Conservation (phyloP, 2,329 filamentous ascomycete genomes). For the Fusarium gaditjirri region DNA sequence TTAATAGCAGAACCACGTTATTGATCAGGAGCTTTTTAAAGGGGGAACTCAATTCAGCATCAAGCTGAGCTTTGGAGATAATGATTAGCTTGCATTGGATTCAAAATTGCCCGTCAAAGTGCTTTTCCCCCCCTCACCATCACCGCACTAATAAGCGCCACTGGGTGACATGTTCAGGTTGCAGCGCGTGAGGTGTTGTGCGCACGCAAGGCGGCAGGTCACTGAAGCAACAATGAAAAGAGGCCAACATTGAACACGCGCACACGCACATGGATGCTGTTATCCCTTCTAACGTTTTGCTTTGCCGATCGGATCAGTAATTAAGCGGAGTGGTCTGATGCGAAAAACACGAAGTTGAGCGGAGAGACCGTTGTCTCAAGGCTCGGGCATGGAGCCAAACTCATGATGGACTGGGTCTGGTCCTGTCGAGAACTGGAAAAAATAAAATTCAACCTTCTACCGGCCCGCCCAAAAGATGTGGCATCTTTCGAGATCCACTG, state of each 20-base stretch:
- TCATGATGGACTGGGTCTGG: neutral
- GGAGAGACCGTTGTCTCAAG: constrained; percentile 9
- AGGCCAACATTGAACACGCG: neutral
- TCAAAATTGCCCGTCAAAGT: neutral
- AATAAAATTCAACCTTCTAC: neutral
- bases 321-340: constrained; percentile 2
- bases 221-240: neutral
- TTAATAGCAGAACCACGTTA: neutral
- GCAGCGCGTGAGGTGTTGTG: neutral
- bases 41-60: neutral
- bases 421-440: neutral
- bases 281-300: neutral
- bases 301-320: constrained; percentile 2
- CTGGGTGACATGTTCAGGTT: neutral
- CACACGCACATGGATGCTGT: neutral
- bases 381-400: neutral
- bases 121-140: neutral
- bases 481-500: neutral
- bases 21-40: neutral
- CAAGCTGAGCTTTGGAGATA: neutral
- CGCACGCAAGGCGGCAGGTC: neutral
- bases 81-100: neutral
- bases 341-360: neutral
- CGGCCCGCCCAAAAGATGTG: neutral
- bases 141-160: constrained; percentile 1